Base-by-base conservation (phyloP, 371 early-diverging fungal genomes). In the Mucor plumbeus region DNA sequence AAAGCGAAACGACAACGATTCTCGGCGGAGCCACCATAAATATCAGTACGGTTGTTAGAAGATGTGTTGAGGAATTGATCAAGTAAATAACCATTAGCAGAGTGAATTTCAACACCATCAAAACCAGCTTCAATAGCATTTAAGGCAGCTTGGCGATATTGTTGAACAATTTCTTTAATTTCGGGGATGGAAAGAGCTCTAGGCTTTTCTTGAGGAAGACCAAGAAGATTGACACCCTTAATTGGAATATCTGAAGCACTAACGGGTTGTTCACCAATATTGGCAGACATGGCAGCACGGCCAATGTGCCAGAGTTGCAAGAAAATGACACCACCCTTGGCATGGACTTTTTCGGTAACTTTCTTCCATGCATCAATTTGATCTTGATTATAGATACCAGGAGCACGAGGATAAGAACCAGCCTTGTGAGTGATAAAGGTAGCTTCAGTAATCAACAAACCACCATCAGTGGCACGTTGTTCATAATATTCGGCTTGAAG, bases 11-110 rank as follows among this genome's bases (percentile, higher is more conserved):
- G 84, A 13, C 76, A 75, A 31, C 94, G 85, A 76, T 94, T 93
- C 62, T 92, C 91, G 36, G 89, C 82, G 1, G 87, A 82, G 1
- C 93, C 92, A 58, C 90, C 91, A 69, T 94, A 96, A 35, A 84
- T 66, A 31, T 70, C 67, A 1, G 70, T 69, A 41, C 67, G 64
- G 33, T 86, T 68, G 79, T 96, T 96, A 41, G 87, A 80, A 14
- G 54, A 61, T 13, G 67, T 60, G 55, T 77, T 74, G 40, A 77
- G 63, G 40, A 92, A 91, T 55, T 88, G 85, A 61, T 85, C 78
- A 36, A 89, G 39, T 36, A 92, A 77, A 72, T 89, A 91, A 6
- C 90, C 89, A 57, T 91, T 85, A 0, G 89, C 90, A 59, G 70
- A 85, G 71, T 93, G 93, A 31, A 93, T 78, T 60, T 92, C 89